Evolutionary conservation across 805 yeast species (phyloP).

Genomic region (Kluyveromyces aestuarii): DNA sequence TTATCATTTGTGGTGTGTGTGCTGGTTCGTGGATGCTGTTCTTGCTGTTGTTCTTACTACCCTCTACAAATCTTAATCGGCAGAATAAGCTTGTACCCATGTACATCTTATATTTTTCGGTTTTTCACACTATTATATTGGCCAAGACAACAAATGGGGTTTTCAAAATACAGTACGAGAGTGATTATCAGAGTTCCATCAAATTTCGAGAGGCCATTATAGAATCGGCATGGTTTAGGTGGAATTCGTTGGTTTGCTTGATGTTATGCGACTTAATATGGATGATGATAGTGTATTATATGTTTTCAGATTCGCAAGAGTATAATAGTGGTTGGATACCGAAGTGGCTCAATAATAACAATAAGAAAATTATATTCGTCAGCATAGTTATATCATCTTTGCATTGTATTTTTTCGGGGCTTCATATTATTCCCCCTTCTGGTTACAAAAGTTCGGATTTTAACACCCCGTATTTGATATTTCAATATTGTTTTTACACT

Average conservation of each 20-base stretch:
- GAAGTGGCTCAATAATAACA: constrained; percentile 11
- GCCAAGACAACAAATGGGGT: constrained; percentile 34
- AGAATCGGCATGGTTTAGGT: constrained; percentile 10
- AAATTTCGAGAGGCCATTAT: constrained; percentile 24
- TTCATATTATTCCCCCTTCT: neutral
- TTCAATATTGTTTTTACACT: constrained; percentile 11
- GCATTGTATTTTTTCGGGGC: constrained; percentile 10
- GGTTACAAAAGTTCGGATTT: neutral
- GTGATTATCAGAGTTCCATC: constrained; percentile 44
- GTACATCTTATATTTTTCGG: constrained; percentile 49
- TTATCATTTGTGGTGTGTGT: constrained; percentile 45
- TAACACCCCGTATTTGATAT: constrained; percentile 2
- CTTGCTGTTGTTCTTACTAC: constrained; percentile 41
- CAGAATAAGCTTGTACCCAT: constrained; percentile 50
- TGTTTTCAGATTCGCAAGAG: constrained; percentile 14
- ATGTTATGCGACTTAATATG: constrained; percentile 19
- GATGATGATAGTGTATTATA: constrained; percentile 21
- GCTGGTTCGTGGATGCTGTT: constrained; percentile 66
- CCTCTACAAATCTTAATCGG: constrained; percentile 36
- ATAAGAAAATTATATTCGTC: constrained; percentile 10
- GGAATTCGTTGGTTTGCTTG: constrained; percentile 10
- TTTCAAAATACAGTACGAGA: constrained; percentile 41
- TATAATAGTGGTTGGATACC: constrained; percentile 11
- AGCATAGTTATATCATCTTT: constrained; percentile 8
- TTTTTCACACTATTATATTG: constrained; percentile 44